Base-by-base conservation (phyloP, 1,284 basidiomycete species). In the Austroboletus sp. region DNA sequence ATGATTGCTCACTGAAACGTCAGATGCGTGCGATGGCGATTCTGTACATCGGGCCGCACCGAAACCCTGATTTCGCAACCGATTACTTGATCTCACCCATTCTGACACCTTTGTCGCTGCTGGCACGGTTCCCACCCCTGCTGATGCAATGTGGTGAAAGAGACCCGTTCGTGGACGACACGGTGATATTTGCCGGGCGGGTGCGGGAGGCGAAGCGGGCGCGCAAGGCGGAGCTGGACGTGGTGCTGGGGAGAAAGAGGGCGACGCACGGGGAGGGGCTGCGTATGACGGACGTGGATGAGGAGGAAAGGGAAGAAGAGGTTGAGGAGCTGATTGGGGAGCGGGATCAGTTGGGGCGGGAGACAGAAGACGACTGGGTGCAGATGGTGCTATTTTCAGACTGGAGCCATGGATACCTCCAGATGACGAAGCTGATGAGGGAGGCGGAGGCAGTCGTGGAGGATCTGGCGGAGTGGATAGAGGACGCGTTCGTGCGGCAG, bases 21-120 rank as follows among this genome's bases (percentile, higher is more conserved):
- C 21, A 95, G 92, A 95, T 97, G 88, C 87, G 95, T 34, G 92
- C 94, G 1, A 98, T 98, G 94, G 93, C 94, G 1, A 94, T 98
- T 57, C 73, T 97, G 47, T 98, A 98, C 68, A 86, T 98, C 51
- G 95, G 95, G 1, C 93, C 94, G 0, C 79, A 88, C 56, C 82
- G 82, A 44, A 87, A 91, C 61, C 94, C 95, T 12, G 92, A 98
- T 66, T 91, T 98, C 64, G 81, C 84, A 48, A 87, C 87, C 34
- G 93, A 98, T 72, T 98, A 97, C 67, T 85, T 88, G 68, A 82
- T 98, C 51, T 96, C 92, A 10, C 95, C 95, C 0, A 87, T 98
- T 55, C 78, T 98, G 40, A 82, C 93, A 3, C 95, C 95, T 0
- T 71, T 76, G 29, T 73, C 80, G 45, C 72, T 97, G 11, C 78